Evolutionary conservation across 805 yeast genomes (phyloP), one percentile per base, ranked within the genome.

Genomic region (Metschnikowia baotianmanensis): DNA sequence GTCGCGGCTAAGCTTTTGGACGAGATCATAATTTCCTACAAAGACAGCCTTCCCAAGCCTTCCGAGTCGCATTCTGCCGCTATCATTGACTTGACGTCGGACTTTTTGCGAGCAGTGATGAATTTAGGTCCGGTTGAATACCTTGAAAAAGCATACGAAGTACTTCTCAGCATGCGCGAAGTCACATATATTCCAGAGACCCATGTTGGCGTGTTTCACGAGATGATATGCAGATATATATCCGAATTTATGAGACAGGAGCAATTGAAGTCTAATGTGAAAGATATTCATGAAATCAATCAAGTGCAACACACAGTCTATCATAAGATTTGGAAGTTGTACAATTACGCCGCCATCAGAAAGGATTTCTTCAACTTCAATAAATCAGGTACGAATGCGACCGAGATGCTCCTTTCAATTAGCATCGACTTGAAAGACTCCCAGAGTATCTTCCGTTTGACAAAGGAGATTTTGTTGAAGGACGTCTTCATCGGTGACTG

Each of bases 1-100:
- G 50, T 72, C 29, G 81, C 87, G 3, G 71, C 83, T 1, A 67
- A 72, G 43, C 71, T 82, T 41, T 61, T 84, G 51, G 85, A 83
- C 53, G 64, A 70, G 29, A 64, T 82, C 5, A 57, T 83, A 30
- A 50, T 66, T 0, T 74, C 76, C 32, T 70, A 69, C 50, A 68
- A 67, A 51, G 52, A 58, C 17, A 59, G 61, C 7, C 42, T 53
- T 19, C 28, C 38, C 21, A 38, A 36, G 5, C 50, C 41, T 24
- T 41, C 57, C 4, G 27, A 29, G 10, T 9, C 31, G 3, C 22
- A 21, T 2, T 12, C 32, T 5, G 63, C 65, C 40, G 61, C 34
- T 8, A 19, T 77, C 17, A 63, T 74, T 1, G 36, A 58, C 31
- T 53, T 78, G 8, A 50, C 78, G 24, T 69, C 81, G 2, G 59